These are phyloP conservation scores for Coccomyxa sp. DNA, from an alignment of 139 green algal genomes.

Conservation along the genomic window DNA sequence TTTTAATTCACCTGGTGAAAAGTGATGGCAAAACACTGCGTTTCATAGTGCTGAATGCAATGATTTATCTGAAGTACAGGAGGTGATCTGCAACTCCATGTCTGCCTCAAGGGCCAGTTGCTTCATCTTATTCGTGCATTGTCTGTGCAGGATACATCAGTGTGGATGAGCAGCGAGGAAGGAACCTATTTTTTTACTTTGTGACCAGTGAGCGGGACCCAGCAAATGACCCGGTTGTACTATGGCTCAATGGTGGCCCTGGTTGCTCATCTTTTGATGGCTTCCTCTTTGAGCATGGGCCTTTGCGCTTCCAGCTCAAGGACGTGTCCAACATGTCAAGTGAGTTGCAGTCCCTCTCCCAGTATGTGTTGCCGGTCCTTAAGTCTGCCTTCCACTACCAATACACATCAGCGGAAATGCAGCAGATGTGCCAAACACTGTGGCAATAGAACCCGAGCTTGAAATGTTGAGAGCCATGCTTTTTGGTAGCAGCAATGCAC, in stretches of 20 bases:
- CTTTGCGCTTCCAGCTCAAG: slow-evolving; percentile 31
- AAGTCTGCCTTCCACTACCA: background rate
- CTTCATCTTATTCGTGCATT: background rate
- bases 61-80: background rate
- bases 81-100: background rate
- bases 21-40: background rate
- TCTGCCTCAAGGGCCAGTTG: background rate
- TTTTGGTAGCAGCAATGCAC: background rate
- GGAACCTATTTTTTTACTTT: slow-evolving; percentile 39
- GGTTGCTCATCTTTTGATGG: slow-evolving; percentile 49
- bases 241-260: slow-evolving; percentile 68
- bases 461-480: background rate
- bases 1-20: background rate
- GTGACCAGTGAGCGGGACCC: slow-evolving; percentile 19
- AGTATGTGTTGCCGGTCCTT: background rate
- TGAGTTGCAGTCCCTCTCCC: background rate
- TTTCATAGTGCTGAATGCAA: background rate
- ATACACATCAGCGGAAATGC: no score
- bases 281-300: slow-evolving; percentile 60
- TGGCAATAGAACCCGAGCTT: no score
- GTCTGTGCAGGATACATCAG: slow-evolving; percentile 20
- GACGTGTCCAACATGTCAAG: background rate
- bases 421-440: background rate
- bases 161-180: slow-evolving; percentile 18
- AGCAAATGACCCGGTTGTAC: slow-evolving; percentile 38